Evolutionary conservation across 164 flowering plant species (phyloP), one percentile per base, ranked within the genome.

Genomic region (Piper betle): DNA sequence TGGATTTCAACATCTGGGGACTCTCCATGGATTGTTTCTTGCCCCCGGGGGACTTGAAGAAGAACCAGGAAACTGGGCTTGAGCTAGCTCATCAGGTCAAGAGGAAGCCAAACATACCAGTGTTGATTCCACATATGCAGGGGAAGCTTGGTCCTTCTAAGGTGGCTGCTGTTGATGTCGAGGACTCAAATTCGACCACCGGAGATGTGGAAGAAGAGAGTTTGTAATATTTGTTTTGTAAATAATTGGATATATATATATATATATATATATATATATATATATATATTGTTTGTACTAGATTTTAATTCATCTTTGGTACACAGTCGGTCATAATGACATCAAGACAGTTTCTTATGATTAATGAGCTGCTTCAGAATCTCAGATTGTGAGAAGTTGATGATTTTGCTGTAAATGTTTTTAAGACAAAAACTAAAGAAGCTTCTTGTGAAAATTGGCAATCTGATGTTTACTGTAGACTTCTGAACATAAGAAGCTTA

Each of bases 11-110:
- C 77, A 78, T 92, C 0, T 74, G 76, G 70, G 98, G 98, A 0
- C 68, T 92, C 71, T 84, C 96, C 13, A 75, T 69, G 74, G 96
- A 89, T 8, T 84, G 83, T 63, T 92, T 92, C 72, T 72, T 92
- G 77, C 93, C 96, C 18, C 98, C 98, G 1, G 75, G 78, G n/a
- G 98, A 91, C 58, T 57, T 88, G 64, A 88, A 76, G 77, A 85
- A 78, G 52, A 91, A 80, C 11, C 80, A 77, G 0, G 82, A 77
- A n/a, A 25, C 33, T 25, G 75, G 62, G 5, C 18, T 62, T 18
- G 69, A 68, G 5, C 38, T 60, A 64, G 64, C 69, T 2, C 52
- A 25, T 25, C 33, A 53, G 11, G 55, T 41, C n/a, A 74, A 70
- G 19, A 59, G 52, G 10, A 73, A 68, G 63, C 53, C 42, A 0